Base-by-base conservation (phyloP, 805 yeast species). In the Zygosaccharomyces kombuchaensis region DNA sequence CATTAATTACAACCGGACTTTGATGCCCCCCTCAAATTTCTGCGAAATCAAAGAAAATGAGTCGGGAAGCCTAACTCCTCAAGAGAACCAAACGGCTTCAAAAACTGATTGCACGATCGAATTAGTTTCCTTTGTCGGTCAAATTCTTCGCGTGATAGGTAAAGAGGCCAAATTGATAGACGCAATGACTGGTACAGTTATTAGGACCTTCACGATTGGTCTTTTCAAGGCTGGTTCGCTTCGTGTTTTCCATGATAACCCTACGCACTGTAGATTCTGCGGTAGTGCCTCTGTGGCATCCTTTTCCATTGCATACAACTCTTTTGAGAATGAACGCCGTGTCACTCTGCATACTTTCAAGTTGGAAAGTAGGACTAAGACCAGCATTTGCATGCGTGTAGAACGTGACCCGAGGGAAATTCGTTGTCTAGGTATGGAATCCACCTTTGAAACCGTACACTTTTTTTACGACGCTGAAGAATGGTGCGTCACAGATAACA, bases 321-420 rank as follows among this genome's bases (percentile, higher is more conserved):
- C 48, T 27, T 27, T 38, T 6, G 40, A 38, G 2, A 36, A 37
- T 6, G 42, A 39, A 21, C 40, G 48, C 17, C 45, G 52, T 13
- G 79, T 7, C 63, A 80, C 84, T 6, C 68, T 86, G 68, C 96
- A 87, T 57, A 82, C 93, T 0, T 82, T 80, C 57, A 77, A 77
- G 36, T 78, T 82, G 37, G 86, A 82, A 48, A 84, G 84, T 58
- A 73, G 82, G 46, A 88, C 95, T 8, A 84, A 85, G 57, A 84
- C 79, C 46, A 82, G 78, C 54, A 88, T 88, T 34, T 88, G 96
- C 63, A 66, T 88, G 45, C 78, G 96, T 65, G 95, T 86, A 32
- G 96, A 88, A 65, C 83, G 96, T 76, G 96, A 88, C 65, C 87
- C 91, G 2, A 76, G 95, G 57, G 96, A 88, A 66, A 86, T 87